Conservation (phyloP, 768 basidiomycete species). For the Melanogaster broomeanus region DNA sequence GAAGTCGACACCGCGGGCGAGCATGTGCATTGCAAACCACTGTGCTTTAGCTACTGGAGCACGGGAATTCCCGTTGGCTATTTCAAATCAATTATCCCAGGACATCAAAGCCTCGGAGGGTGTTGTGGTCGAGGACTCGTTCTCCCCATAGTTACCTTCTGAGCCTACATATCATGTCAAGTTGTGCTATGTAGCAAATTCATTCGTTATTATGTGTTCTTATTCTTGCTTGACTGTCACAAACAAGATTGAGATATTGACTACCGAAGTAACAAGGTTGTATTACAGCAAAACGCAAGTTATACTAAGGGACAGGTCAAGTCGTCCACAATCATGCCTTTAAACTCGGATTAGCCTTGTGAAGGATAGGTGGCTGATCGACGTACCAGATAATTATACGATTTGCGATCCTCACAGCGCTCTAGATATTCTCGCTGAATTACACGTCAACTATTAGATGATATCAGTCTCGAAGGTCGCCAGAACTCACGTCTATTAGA, state of each 20-base stretch:
- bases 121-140: slow-evolving; percentile 3
- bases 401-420: slow-evolving; percentile 83
- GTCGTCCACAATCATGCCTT: slow-evolving; percentile 26
- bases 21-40: slow-evolving; percentile 6
- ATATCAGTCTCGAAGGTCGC: neutral
- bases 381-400: slow-evolving; percentile 76
- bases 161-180: slow-evolving; percentile 38
- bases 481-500: slow-evolving; percentile 78
- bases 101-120: slow-evolving; percentile 32
- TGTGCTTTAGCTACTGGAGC: slow-evolving; percentile 18
- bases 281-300: neutral
- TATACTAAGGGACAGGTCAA: neutral
- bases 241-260: no score
- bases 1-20: neutral
- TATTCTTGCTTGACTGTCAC: neutral
- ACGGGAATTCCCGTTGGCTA: slow-evolving; percentile 28
- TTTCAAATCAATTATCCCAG: slow-evolving; percentile 40
- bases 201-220: neutral
- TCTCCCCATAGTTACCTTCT: slow-evolving; percentile 6
- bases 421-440: slow-evolving; percentile 90
- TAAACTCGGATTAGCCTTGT: neutral
- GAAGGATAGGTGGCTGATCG: neutral
- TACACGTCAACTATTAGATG: neutral
- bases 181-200: slow-evolving; percentile 31
- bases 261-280: no score